These are phyloP conservation scores for Wickerhamiella galacta DNA, from an alignment of 805 yeast species.

Conservation along the genomic window DNA sequence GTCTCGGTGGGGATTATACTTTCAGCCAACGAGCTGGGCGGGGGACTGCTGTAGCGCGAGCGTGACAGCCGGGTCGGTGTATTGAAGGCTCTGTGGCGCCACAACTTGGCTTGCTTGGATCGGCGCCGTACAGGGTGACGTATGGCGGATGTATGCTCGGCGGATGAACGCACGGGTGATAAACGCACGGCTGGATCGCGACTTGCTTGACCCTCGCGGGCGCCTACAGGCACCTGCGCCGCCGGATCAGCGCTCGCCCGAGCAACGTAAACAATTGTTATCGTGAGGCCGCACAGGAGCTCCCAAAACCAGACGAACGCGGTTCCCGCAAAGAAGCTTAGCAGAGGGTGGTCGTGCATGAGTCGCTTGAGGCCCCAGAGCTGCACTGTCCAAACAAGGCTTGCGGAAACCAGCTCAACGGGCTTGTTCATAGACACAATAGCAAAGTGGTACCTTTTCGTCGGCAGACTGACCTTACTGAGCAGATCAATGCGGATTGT, in stretches of 20 bases:
- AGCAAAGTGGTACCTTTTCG: not conserved
- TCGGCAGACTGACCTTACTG: constrained; percentile 4
- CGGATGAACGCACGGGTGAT: no score
- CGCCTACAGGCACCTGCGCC: not conserved
- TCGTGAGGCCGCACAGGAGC: constrained; percentile 9
- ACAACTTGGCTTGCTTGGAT: not conserved
- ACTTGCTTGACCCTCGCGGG: not conserved
- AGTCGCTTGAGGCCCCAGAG: constrained; percentile 9
- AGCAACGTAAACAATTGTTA: not conserved
- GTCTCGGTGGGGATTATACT: no score
- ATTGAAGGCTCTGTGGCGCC: no score
- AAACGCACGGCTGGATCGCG: not conserved
- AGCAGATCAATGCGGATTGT: constrained; percentile 14
- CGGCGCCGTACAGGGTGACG: no score
- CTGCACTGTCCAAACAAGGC: constrained; percentile 4
- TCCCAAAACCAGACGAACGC: constrained; percentile 6
- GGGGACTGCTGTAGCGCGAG: no score
- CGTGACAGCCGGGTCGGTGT: no score
- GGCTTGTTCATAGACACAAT: not conserved
- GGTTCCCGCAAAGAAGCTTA: constrained; percentile 7
- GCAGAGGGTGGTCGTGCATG: constrained; percentile 7
- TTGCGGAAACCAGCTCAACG: constrained; percentile 1
- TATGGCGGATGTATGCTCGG: no score
- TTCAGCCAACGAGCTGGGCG: no score
- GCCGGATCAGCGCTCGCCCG: not conserved